Evolutionary conservation across 1,284 basidiomycete species (phyloP), one percentile per base, ranked within the genome.

Genomic region (Earliella scabrosa): DNA sequence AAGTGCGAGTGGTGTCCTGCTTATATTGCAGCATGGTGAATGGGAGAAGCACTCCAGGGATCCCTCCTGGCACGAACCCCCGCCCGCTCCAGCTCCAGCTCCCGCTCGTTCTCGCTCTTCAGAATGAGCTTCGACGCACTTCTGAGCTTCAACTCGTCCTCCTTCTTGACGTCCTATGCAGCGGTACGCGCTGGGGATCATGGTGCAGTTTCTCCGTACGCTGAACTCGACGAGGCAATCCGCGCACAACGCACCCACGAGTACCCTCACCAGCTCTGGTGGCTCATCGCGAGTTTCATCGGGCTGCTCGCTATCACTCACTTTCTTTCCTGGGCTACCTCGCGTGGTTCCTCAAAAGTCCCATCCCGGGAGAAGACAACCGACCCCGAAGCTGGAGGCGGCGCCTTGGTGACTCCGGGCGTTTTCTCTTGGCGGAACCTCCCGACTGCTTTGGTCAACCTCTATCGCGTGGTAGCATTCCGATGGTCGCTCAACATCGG

Each of bases 381-480:
- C 9, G 61, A 67, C 50, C 64, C 70, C 27, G 76, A 73, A 58
- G 21, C 65, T 1, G 58, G 52, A 36, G 54, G 48, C 29, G 10
- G 27, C 14, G 13, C 27, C 10, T 14, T 40, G 2, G 5, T 50
- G 5, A 2, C 55, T 16, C 26, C 26, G 4, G 51, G 64, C 7
- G 51, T 50, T 3, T 59, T 66, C 59, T 64, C 68, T 4, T 68
- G 65, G 51, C 67, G 63, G 29, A 71, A 68, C 44, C 48, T 82
- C 1, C 78, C 77, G 0, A 43, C 67, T 13, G 77, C 77, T 1
- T 21, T 72, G 3, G 54, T 76, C 36, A 81, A 83, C 52, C 61
- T 73, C 16, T 80, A 77, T 55, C 75, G 82, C 1, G 75, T 82
- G 4, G 21, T 83, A 44, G 73, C 76, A 0, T 85, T 82, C 64